Base-by-base conservation (phyloP, 768 basidiomycete species). In the Trametes maxima region DNA sequence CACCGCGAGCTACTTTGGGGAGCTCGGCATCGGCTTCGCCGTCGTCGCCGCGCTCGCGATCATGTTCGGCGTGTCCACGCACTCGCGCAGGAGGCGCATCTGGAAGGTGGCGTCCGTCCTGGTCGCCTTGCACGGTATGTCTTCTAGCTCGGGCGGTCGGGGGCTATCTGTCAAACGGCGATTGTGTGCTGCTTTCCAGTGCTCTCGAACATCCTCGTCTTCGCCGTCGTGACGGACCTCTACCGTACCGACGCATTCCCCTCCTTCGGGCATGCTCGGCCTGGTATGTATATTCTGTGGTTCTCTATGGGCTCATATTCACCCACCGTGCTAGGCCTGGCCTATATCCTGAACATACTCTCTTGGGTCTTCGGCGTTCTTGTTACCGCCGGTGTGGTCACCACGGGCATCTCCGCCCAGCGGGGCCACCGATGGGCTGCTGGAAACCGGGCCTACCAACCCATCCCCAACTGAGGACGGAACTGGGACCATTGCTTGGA, bases 41-140 rank as follows among this genome's bases (percentile, higher is more conserved):
- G 79, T 76, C 48, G 74, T 85, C 25, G 82, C 88, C 3, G 73
- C 89, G 39, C 68, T 79, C 0, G 76, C 88, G 8, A 78, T 92
- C 49, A 68, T 86, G 43, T 78, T 92, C 59, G 90, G 90, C 3
- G 79, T 90, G 19, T 89, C 82, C 68, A 90, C 90, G 0, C 85
- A 85, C 67, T 89, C 89, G 16, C 79, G 90, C 52, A 79, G 90
- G 65, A 78, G 89, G 59, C 82, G 90, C 64, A 86, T 91, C 35
- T 92, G 90, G 90, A 84, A 82, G 69, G 86, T 83, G 1, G 86
- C 88, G 1, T 88, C 88, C 8, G 84, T 82, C 16, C 72, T 92
- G 11, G 76, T 89, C 13, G 72, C 84, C 16, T 67, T 90, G 19
- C 85, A 89, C 68, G 82, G 89, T 87, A 65, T 45, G 75, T 68